Evolutionary conservation across 805 yeast species (phyloP).

Genomic region (Candida endomychidarum): DNA sequence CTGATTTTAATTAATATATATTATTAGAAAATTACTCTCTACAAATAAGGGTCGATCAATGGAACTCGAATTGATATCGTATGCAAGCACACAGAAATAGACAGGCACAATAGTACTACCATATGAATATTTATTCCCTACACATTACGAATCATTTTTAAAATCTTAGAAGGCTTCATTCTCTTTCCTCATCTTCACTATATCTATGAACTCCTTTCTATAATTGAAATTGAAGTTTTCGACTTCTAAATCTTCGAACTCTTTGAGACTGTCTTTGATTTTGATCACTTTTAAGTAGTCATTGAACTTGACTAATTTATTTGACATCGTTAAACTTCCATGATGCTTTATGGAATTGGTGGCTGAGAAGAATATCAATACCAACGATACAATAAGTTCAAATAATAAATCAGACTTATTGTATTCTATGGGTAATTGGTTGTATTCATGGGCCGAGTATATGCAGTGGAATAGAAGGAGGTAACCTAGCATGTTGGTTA

Average conservation of each 20-base stretch:
- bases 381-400: slow-evolving; percentile 51
- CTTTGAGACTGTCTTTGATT: slow-evolving; percentile 45
- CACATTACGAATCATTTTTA: too few relatives aligned
- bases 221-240: slow-evolving; percentile 25
- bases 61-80: too few relatives aligned
- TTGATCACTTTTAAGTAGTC: slow-evolving; percentile 47
- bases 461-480: slow-evolving; percentile 46
- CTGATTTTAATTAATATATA: too few relatives aligned
- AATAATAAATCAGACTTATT: slow-evolving; percentile 41
- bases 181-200: slow-evolving; percentile 33
- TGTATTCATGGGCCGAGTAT: slow-evolving; percentile 54
- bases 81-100: too few relatives aligned
- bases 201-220: slow-evolving; percentile 51
- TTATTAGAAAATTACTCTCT: too few relatives aligned
- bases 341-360: slow-evolving; percentile 29
- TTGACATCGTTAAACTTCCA: slow-evolving; percentile 21
- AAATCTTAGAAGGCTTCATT: slow-evolving; percentile 34
- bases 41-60: too few relatives aligned
- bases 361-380: slow-evolving; percentile 41
- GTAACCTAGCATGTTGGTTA: slow-evolving; percentile 9
- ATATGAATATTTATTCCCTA: too few relatives aligned
- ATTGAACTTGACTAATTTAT: slow-evolving; percentile 27
- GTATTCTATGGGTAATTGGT: slow-evolving; percentile 29
- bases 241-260: slow-evolving; percentile 48
- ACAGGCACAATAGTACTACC: too few relatives aligned